Evolutionary conservation across 805 yeast genomes (phyloP).

Genomic region (Hanseniaspora meyeri): DNA sequence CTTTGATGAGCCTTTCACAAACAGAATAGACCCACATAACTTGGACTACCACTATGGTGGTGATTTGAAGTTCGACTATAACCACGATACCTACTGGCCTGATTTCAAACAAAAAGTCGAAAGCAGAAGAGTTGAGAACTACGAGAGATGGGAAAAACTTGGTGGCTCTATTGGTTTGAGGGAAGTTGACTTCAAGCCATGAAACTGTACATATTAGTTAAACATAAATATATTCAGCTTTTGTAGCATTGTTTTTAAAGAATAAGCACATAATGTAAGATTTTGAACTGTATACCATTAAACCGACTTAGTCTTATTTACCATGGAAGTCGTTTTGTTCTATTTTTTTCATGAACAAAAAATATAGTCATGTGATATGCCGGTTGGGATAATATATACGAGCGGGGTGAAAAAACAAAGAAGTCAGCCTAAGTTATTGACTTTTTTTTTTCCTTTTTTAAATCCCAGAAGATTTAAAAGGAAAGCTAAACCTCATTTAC

Average conservation of each 20-base stretch:
- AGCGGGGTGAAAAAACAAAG: no score
- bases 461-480: neutral
- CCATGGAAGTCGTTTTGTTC: no score
- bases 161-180: conserved; percentile 43
- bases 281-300: no score
- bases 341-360: no score
- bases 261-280: no score
- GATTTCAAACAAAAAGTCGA: conserved; percentile 36
- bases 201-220: neutral
- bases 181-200: conserved; percentile 38
- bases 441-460: neutral
- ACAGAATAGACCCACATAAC: conserved; percentile 42
- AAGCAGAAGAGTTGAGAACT: conserved; percentile 29
- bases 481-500: no score
- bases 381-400: neutral
- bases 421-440: neutral
- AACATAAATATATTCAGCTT: no score
- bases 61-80: conserved; percentile 37
- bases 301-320: no score
- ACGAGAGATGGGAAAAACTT: conserved; percentile 28
- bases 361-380: neutral
- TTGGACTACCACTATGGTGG: conserved; percentile 39
- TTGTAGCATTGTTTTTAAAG: neutral
- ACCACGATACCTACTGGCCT: conserved; percentile 44
- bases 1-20: conserved; percentile 46